These are phyloP conservation scores for Coelastrella sp. DNA, from an alignment of 139 green algal species.

Conservation along the genomic window DNA sequence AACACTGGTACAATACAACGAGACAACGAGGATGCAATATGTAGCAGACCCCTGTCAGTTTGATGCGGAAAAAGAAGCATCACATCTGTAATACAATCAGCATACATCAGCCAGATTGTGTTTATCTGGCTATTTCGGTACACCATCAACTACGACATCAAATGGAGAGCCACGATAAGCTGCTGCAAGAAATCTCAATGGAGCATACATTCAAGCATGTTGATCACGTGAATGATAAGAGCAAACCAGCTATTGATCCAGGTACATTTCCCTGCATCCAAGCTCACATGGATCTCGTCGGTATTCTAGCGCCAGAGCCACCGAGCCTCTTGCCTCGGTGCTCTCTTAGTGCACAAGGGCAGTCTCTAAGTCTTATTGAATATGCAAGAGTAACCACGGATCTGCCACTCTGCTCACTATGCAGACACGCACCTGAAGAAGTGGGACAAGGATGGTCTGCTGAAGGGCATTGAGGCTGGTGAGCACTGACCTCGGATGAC, in stretches of 20 bases:
- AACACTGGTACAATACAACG: no score
- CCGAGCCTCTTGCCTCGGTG: background rate
- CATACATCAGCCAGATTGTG: no score
- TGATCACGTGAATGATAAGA: slow-evolving; percentile 13
- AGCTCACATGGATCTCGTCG: background rate
- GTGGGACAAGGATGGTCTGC: slow-evolving; percentile 45
- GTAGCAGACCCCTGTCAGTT: no score
- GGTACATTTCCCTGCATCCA: no score
- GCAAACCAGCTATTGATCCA: slow-evolving; percentile 33
- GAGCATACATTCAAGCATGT: slow-evolving; percentile 19
- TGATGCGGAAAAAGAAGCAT: no score
- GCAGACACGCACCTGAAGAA: slow-evolving; percentile 28
- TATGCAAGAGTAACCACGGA: background rate
- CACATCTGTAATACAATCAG: no score
- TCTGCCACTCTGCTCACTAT: background rate
- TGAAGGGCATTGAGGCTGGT: slow-evolving; percentile 39
- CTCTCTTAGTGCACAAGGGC: background rate
- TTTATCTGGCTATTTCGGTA: no score
- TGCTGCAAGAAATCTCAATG: slow-evolving; percentile 9
- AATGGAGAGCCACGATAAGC: background rate
- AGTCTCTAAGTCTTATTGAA: background rate
- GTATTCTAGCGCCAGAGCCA: background rate
- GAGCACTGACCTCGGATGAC: no score
- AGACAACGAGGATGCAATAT: no score
- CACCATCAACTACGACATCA: background rate